Evolutionary conservation across 106 monocot genomes (phyloP), one percentile per base, ranked within the genome.

Genomic region (Acorus calamus): DNA sequence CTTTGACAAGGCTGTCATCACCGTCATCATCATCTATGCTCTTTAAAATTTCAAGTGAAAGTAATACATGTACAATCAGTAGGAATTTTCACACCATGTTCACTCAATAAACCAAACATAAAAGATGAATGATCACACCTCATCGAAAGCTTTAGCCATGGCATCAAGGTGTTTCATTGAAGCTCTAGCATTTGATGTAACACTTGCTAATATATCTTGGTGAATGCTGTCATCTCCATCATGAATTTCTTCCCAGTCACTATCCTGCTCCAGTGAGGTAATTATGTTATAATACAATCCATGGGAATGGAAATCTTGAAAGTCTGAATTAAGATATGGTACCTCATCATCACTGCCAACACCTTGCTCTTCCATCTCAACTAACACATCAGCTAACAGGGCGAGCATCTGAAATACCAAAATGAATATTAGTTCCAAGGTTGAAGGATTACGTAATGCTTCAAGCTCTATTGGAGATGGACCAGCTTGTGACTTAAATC

Each of bases 331-430:
- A 43, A 57, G 11, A 46, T 42, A 63, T 14, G 14, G 6, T 61
- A 69, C 75, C 41, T 84, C 83, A 61, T 77, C 81, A 49, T 83
- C 80, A 50, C 66, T 83, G 64, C 55, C 78, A 49, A 76, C 59
- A 57, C 54, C 70, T 79, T 92, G 85, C 62, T 92, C 91, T 69
- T 85, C 84, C 63, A 88, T 86, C 76, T 92, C 98, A 59, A 83
- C 62, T 47, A 92, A 69, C 3, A 77, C 64, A 66, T 98, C 98
- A 8, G 81, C 42, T 68, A 98, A 81, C 8, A 92, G 56, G 14
- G 81, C 66, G 78, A 92, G 88, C 6, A 98, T 86, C 98, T 98
- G 79, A 77, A 86, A 11, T 49, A 43, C 63, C 12, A 7, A 3
- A 14, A 46, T 1, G 48, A 13, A 49, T 28, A 28, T 28, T 28